phyloP scores from a whole-genome alignment of 2,329 filamentous ascomycete species.

The Scedosporium dehoogii region DNA sequence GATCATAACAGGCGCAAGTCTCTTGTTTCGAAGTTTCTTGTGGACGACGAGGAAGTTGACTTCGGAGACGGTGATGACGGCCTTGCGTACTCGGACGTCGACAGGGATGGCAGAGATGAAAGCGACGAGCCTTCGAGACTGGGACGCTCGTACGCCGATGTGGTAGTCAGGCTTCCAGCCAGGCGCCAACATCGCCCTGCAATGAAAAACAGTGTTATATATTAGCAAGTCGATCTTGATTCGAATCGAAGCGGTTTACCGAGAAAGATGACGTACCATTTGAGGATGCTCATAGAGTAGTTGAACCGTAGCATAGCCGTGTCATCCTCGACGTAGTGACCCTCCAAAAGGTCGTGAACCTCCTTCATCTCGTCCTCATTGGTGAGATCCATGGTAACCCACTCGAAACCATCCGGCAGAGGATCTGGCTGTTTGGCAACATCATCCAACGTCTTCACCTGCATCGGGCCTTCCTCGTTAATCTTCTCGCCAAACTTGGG shows the following conservation, averaged over 20 bases:
- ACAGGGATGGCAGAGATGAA: slow-evolving; percentile 94
- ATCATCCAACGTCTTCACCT: slow-evolving; percentile 65
- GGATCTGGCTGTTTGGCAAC: slow-evolving; percentile 68
- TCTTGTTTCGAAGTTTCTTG: slow-evolving; percentile 92
- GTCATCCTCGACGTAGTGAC: slow-evolving; percentile 95
- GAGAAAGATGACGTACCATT: slow-evolving; percentile 52
- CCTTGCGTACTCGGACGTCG: slow-evolving; percentile 67
- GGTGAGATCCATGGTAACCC: slow-evolving; percentile 81
- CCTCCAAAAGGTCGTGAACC: slow-evolving; percentile 81
- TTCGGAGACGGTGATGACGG: slow-evolving; percentile 69
- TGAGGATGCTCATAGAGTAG: slow-evolving; percentile 80
- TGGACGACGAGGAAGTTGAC: slow-evolving; percentile 98
- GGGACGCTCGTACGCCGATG: slow-evolving; percentile 76
- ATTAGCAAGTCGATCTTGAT: background rate
- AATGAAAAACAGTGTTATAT: no score
- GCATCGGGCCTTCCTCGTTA: slow-evolving; percentile 72
- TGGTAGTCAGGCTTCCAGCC: slow-evolving; percentile 95
- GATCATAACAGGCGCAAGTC: slow-evolving; percentile 87
- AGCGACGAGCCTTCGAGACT: slow-evolving; percentile 80
- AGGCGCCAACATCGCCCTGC: slow-evolving; percentile 83
- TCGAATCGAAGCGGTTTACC: background rate
- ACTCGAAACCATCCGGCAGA: slow-evolving; percentile 79
- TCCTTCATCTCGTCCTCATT: slow-evolving; percentile 74
- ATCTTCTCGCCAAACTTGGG: slow-evolving; percentile 62
- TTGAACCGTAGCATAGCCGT: slow-evolving; percentile 97